Conservation (phyloP, 306 rosid species). For the Myrica gale region DNA sequence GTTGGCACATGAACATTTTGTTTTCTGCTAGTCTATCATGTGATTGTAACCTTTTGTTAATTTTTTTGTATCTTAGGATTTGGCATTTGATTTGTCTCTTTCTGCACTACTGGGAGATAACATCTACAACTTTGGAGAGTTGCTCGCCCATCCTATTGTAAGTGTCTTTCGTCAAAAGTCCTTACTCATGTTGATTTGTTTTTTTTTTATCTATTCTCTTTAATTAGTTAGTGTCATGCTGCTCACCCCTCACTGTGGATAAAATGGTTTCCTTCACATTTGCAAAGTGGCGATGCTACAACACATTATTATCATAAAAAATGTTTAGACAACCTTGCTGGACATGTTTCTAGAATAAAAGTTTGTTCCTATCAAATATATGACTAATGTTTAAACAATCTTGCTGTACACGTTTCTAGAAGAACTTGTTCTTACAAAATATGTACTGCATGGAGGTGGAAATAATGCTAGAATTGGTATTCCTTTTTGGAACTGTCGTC, state of each 20-base stretch:
- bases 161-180: conserved; percentile 31
- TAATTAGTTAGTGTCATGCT: not conserved
- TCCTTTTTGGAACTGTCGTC: not conserved
- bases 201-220: conserved; percentile 2
- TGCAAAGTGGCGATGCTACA: too few species aligned
- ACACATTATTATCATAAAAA: too few species aligned
- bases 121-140: conserved; percentile 97
- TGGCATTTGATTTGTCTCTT: conserved; percentile 95
- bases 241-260: not conserved
- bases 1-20: conserved; percentile 10
- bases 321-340: too few species aligned
- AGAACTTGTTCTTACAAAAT: not conserved
- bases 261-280: too few species aligned
- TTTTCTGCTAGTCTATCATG: conserved; percentile 17
- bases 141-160: conserved; percentile 97
- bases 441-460: not conserved
- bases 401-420: not conserved
- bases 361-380: too few species aligned
- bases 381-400: not conserved
- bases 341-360: too few species aligned
- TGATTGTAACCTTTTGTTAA: conserved; percentile 13
- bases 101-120: conserved; percentile 97
- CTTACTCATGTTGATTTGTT: not conserved
- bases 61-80: conserved; percentile 55
- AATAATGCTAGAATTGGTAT: not conserved